phyloP scores from a whole-genome alignment of 495 filamentous ascomycete species.

The Trichoderma gamsii region DNA sequence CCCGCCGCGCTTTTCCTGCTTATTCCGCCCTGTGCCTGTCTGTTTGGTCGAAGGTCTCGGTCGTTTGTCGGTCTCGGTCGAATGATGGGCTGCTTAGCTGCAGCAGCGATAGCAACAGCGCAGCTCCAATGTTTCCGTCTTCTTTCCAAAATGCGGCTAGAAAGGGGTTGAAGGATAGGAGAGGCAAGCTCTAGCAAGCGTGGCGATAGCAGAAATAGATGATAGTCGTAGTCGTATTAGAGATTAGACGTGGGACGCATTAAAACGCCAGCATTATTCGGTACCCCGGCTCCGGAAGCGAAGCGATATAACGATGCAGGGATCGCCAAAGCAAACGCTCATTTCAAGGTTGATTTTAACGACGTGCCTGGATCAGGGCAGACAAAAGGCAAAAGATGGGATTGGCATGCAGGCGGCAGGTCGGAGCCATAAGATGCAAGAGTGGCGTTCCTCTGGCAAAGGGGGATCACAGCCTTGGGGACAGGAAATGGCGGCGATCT shows the following conservation, averaged over 20 bases:
- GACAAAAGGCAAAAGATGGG: background rate
- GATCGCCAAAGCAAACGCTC: background rate
- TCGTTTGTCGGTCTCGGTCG: too few species aligned
- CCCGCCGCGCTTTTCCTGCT: slow-evolving; percentile 8
- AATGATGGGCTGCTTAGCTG: too few species aligned
- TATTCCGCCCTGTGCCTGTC: background rate
- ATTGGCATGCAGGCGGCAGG: background rate
- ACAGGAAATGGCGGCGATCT: too few species aligned
- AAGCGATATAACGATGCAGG: background rate
- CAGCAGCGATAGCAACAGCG: too few species aligned
- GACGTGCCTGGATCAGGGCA: background rate
- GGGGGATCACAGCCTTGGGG: too few species aligned
- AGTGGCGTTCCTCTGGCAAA: too few species aligned
- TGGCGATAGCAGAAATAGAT: background rate
- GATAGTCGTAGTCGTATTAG: background rate
- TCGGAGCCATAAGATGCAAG: too few species aligned
- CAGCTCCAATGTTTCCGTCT: too few species aligned
- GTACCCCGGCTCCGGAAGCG: background rate
- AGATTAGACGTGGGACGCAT: background rate
- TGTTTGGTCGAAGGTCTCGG: too few species aligned
- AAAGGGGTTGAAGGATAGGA: too few species aligned
- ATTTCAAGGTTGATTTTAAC: slow-evolving; percentile 10
- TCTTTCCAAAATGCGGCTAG: too few species aligned
- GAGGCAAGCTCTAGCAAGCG: background rate
- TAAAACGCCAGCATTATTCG: background rate